Evolutionary conservation across 2,329 filamentous ascomycete genomes (phyloP), one percentile per base, ranked within the genome.

Genomic region (Aspergillus fumigatiaffinis): DNA sequence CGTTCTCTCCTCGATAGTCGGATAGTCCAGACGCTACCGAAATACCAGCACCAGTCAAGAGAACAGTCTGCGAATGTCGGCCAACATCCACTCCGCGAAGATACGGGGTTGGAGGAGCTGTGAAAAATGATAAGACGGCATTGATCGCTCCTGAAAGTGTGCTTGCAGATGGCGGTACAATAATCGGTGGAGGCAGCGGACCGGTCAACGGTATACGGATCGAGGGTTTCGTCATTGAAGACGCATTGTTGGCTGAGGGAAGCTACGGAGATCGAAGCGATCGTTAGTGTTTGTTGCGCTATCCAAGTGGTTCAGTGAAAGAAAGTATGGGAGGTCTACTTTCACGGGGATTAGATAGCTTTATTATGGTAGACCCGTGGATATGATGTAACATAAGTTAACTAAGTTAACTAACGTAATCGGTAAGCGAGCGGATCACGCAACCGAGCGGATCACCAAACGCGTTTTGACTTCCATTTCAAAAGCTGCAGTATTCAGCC

Each of bases 121-220:
- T 82, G 60, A 99, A 82, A 77, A 99, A 97, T 56, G 84, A 80
- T 29, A 84, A 78, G 50, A 99, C 82, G 3, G 92, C 92, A 32
- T 86, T 82, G 60, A 96, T 82, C 54, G 92, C 92, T 26, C 90
- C 90, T 5, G 83, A 73, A 42, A 89, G 71, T 1, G 89, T 88
- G 50, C 80, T 81, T 51, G 93, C 92, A 59, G 84, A 85, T 50
- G 81, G 74, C 3, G 94, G 94, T 59, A 91, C 82, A 70, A 94
- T 87, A 53, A 82, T 83, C 3, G 92, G 89, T 26, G 87, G 79
- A 25, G 92, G 86, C 55, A 97, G 82, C 46, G 90, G 87, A 63
- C 90, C 87, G 69, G 91, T 96, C 73, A 93, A 97, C 58, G 93
- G 93, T 67, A 97, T 95, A 65, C 92, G 87, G 78, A 96, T 87